Percentiles rank a stretch among this genome's conserved stretches.
phyloP scores from a whole-genome alignment of 176 grass and related monocot species.

The bread wheat (Triticum aestivum) region IWGSC_CS_RefSeq_v2.1 NC_057812.1:228946322-228946821 shows the following conservation, averaged over 20 bases:
- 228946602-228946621: background rate
- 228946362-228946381: background rate
- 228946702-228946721: background rate
- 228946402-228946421: background rate
- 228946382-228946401: background rate
- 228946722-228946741: no score
- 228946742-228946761: no score
- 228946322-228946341: background rate
- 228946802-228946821: no score
- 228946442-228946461: background rate
- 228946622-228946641: background rate
- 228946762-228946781: no score
- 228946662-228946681: background rate
- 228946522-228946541: background rate
- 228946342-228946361: background rate
- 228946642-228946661: background rate
- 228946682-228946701: background rate
- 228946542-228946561: background rate
- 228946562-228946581: background rate
- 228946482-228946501: conserved; percentile 19
- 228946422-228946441: background rate
- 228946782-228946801: no score
- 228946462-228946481: background rate
- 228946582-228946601: background rate
- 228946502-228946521: background rate